A percentile compares a stretch with the other conserved stretches of the same genome.
phyloP scores from a whole-genome alignment of 208 protist genomes.

The Herpetomonas tarakana region DNA sequence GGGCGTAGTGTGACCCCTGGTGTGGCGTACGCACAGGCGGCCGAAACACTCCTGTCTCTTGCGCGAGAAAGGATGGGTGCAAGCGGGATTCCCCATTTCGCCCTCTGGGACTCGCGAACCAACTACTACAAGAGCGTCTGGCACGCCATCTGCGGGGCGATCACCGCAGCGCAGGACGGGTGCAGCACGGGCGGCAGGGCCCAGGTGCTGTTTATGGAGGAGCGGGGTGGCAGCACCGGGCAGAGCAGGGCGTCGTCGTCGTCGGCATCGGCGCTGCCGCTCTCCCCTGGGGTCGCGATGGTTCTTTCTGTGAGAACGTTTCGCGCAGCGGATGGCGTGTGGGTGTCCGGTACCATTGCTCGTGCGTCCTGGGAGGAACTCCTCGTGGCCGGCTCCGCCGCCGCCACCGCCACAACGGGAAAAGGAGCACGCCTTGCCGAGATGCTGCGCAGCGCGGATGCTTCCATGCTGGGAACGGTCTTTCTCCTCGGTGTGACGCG shows the following conservation, averaged over 20 bases:
- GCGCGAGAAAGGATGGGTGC: background rate
- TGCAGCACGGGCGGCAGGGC: background rate
- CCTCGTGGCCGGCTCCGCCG: background rate
- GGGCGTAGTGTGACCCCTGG: background rate
- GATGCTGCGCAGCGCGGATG: too few species aligned
- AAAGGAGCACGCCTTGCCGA: too few species aligned
- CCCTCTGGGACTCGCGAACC: background rate
- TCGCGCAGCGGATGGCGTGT: background rate
- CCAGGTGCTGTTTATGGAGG: background rate
- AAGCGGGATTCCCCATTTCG: background rate
- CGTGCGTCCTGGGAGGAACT: background rate
- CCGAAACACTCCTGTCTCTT: background rate
- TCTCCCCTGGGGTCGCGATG: background rate
- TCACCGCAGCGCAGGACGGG: background rate
- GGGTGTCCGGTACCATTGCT: background rate
- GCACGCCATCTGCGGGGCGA: background rate
- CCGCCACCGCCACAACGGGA: too few species aligned
- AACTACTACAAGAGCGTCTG: constrained; percentile 7
- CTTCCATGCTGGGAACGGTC: background rate
- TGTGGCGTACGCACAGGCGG: background rate
- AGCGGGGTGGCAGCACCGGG: too few species aligned
- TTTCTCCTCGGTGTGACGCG: constrained; percentile 1
- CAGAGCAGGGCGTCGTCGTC: too few species aligned
- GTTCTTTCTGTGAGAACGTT: background rate
- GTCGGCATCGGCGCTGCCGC: too few species aligned